Evolutionary conservation across 1,139 yeast genomes (phyloP).

Genomic region (Blastobotrys malaysiensis): DNA sequence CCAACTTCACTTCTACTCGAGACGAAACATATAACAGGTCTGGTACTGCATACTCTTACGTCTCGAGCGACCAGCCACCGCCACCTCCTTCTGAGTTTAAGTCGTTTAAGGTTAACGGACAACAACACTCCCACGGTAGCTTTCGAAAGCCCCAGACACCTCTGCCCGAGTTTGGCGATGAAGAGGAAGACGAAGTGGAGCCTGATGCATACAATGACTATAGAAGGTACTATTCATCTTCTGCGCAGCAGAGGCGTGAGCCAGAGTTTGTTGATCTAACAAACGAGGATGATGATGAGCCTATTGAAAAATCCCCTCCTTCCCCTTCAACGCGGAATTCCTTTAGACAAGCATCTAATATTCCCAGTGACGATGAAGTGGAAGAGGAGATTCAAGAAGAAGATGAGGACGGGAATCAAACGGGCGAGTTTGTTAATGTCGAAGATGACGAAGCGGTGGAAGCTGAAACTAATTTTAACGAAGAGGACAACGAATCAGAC

Average conservation of each 20-base stretch:
- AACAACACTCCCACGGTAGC: not conserved
- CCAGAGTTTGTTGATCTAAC: conserved; percentile 18
- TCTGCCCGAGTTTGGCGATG: not conserved
- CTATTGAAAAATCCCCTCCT: not conserved
- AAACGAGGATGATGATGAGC: conserved; percentile 15
- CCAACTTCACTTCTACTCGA: not conserved
- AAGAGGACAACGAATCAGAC: not conserved
- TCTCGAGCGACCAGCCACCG: not conserved
- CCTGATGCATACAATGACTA: not conserved
- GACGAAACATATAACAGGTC: not conserved
- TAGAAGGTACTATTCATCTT: not conserved
- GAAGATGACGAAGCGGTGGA: not conserved
- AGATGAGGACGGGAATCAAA: not conserved
- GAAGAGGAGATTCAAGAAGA: not conserved
- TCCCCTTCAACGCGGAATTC: not conserved
- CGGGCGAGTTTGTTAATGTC: not conserved
- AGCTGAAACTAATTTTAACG: not conserved
- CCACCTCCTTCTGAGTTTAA: not conserved
- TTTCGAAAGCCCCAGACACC: not conserved
- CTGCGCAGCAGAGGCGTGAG: not conserved
- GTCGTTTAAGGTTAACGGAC: not conserved
- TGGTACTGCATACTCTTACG: not conserved
- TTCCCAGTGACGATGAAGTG: not conserved
- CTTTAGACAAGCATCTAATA: not conserved
- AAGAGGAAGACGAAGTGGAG: conserved; percentile 5